A percentile compares a stretch with the other conserved stretches of the same genome.
Conservation (phyloP, 805 yeast species). For the Wickerhamiella spandovensis region DNA sequence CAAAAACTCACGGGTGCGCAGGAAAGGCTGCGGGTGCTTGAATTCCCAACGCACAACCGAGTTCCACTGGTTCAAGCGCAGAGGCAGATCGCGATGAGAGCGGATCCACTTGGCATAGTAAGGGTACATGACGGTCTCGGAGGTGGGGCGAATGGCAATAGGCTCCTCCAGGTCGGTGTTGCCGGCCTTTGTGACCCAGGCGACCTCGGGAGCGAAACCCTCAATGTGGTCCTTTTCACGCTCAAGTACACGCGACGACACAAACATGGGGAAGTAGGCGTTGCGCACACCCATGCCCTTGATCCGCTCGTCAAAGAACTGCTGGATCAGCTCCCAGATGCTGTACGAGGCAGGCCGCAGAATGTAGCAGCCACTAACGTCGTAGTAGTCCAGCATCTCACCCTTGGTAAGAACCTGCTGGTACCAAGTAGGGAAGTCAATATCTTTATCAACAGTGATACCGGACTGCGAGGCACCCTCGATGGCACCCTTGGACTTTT, state of each 20-base stretch:
- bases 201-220: constrained; percentile 99
- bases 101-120: constrained; percentile 98
- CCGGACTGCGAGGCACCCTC: constrained; percentile 37
- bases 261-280: constrained; percentile 98
- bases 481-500: constrained; percentile 1
- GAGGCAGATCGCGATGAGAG: constrained; percentile 94
- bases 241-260: constrained; percentile 81
- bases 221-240: constrained; percentile 97
- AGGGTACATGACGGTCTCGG: constrained; percentile 99
- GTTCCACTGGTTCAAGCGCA: constrained; percentile 97
- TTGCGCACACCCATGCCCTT: constrained; percentile 84
- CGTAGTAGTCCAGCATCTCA: constrained; percentile 97
- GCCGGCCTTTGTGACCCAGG: constrained; percentile 99
- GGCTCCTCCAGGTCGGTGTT: constrained; percentile 90
- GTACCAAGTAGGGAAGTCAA: constrained; percentile 95
- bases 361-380: constrained; percentile 97
- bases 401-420: constrained; percentile 92
- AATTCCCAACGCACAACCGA: constrained; percentile 99
- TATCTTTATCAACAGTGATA: constrained; percentile 83
- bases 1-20: constrained; percentile 96
- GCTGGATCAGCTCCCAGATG: constrained; percentile 90
- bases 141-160: constrained; percentile 97
- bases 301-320: constrained; percentile 68
- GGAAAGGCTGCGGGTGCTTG: constrained; percentile 98
- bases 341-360: constrained; percentile 90